A percentile compares a stretch with the other conserved stretches of the same genome.
These are phyloP conservation scores for Nectriaceae sp. DNA, from an alignment of 2,329 filamentous ascomycete species.

Conservation along the genomic window DNA sequence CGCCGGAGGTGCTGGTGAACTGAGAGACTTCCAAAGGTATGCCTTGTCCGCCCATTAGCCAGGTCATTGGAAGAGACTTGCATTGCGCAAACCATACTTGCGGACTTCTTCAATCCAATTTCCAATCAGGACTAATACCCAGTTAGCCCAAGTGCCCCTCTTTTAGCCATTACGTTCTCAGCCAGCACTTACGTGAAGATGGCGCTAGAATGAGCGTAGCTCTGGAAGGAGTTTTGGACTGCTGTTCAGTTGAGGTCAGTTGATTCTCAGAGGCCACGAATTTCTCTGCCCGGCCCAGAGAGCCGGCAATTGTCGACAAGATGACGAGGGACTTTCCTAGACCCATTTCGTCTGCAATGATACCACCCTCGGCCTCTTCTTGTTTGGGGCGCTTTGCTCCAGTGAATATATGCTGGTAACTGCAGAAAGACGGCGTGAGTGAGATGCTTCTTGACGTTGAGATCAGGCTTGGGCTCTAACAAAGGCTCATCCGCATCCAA, in stretches of 20 bases:
- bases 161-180: neutral
- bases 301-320: slow-evolving; percentile 42
- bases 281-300: slow-evolving; percentile 2
- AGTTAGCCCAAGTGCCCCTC: neutral
- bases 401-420: slow-evolving; percentile 42
- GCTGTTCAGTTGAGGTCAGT: neutral
- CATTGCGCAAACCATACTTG: slow-evolving; percentile 25
- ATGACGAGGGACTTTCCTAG: slow-evolving; percentile 59
- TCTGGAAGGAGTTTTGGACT: neutral
- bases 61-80: neutral
- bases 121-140: slow-evolving; percentile 38
- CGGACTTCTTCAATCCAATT: slow-evolving; percentile 42
- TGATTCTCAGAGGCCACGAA: slow-evolving; percentile 1
- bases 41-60: slow-evolving; percentile 26
- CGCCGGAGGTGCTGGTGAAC: slow-evolving; percentile 40
- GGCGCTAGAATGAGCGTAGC: slow-evolving; percentile 2
- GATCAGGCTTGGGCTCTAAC: neutral
- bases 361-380: slow-evolving; percentile 42
- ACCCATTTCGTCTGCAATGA: slow-evolving; percentile 64
- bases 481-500: slow-evolving; percentile 2
- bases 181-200: slow-evolving; percentile 3
- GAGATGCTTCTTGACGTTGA: neutral
- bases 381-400: slow-evolving; percentile 35
- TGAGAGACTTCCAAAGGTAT: slow-evolving; percentile 32
- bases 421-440: slow-evolving; percentile 7